Conservation (phyloP, 768 basidiomycete species). For the Strobilomyces confusus region DNA sequence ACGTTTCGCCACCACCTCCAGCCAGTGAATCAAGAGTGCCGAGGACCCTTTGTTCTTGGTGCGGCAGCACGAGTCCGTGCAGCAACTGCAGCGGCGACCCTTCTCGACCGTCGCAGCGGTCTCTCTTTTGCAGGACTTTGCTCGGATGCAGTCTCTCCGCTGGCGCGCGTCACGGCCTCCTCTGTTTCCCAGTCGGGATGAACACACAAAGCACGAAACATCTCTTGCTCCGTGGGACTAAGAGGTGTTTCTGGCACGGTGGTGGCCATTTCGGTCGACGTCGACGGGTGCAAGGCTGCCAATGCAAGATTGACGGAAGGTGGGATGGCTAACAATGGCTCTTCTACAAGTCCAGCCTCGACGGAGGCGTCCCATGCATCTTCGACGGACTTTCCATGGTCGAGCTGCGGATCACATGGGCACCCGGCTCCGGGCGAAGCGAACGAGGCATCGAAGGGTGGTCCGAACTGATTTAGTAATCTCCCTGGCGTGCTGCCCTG, state of each 20-base stretch:
- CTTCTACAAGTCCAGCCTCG: constrained; percentile 22
- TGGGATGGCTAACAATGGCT: constrained; percentile 21
- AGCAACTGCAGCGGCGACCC: constrained; percentile 58
- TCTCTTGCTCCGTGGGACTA: constrained; percentile 66
- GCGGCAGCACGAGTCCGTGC: constrained; percentile 44
- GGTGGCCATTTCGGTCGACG: constrained; percentile 9
- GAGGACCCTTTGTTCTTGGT: constrained; percentile 23
- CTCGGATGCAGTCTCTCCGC: constrained; percentile 11
- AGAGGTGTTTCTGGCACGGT: constrained; percentile 42
- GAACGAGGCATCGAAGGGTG: constrained; percentile 51
- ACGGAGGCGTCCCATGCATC: constrained; percentile 18
- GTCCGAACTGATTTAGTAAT: constrained; percentile 57
- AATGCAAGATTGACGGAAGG: constrained; percentile 29
- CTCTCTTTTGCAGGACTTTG: constrained; percentile 4
- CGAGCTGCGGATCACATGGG: background rate
- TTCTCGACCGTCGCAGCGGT: constrained; percentile 49
- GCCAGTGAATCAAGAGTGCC: constrained; percentile 21
- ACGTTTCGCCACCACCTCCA: background rate
- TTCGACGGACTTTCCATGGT: constrained; percentile 5
- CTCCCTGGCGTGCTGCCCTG: constrained; percentile 44
- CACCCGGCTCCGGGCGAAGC: constrained; percentile 1
- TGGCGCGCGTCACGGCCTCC: constrained; percentile 19
- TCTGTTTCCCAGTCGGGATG: constrained; percentile 51
- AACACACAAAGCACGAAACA: constrained; percentile 62
- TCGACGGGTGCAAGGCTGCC: constrained; percentile 24